phyloP scores from a whole-genome alignment of 2,329 filamentous ascomycete species.

The Clarireedia sp. region DNA sequence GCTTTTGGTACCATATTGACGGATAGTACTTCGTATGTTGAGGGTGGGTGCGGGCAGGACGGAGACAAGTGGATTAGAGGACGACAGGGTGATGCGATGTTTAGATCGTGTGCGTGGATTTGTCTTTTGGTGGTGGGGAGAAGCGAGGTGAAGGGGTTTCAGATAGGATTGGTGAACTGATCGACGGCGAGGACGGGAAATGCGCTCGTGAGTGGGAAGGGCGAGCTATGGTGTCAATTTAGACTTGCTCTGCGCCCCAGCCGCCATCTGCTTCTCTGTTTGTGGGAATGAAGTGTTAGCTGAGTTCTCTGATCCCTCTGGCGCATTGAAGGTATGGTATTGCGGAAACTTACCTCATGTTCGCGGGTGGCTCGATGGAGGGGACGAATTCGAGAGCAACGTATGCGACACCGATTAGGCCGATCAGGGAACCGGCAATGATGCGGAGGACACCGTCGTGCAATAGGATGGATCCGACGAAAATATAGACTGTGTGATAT shows the following conservation, averaged over 20 bases:
- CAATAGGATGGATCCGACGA: conserved; percentile 80
- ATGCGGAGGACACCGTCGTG: conserved; percentile 58
- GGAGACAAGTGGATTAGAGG: too few species aligned
- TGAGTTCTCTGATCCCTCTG: too few species aligned
- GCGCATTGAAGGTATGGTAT: neutral
- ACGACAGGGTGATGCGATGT: too few species aligned
- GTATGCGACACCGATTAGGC: conserved; percentile 72
- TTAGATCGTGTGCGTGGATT: neutral
- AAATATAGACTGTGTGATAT: conserved; percentile 74
- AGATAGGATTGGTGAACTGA: neutral
- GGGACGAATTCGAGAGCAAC: conserved; percentile 67
- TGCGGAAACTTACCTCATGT: conserved; percentile 37
- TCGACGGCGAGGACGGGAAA: neutral
- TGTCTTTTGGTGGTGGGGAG: neutral
- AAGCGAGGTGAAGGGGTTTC: neutral
- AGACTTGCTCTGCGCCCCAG: conserved; percentile 30
- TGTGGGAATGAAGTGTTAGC: conserved; percentile 19
- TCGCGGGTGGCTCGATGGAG: conserved; percentile 58
- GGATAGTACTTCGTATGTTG: neutral
- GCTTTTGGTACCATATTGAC: neutral
- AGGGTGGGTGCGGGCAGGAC: too few species aligned
- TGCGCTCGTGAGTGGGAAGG: too few species aligned
- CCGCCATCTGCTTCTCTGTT: conserved; percentile 35
- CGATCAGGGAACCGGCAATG: conserved; percentile 72
- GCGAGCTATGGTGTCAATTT: conserved; percentile 2